These are phyloP conservation scores for Xylariaceae sp. DNA, from an alignment of 2,329 filamentous ascomycete genomes.

Conservation along the genomic window DNA sequence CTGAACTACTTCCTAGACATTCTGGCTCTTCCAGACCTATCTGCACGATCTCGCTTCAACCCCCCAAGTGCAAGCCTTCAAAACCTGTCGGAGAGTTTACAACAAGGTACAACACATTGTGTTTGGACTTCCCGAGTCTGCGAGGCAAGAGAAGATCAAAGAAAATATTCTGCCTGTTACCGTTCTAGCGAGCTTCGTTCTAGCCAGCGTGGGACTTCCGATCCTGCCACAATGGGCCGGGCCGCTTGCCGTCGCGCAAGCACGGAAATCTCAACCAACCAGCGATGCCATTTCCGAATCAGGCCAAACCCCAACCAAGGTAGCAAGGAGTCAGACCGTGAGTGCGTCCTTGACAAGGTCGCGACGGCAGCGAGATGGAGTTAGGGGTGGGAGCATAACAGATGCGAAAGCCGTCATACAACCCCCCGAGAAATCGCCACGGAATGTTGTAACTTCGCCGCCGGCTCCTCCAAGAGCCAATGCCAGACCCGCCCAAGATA, in stretches of 20 bases:
- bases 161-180: constrained; percentile 83
- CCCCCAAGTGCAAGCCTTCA: constrained; percentile 77
- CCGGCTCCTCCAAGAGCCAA: constrained; percentile 20
- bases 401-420: constrained; percentile 38
- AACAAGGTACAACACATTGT: constrained; percentile 90
- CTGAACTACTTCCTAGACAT: constrained; percentile 64
- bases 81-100: constrained; percentile 82
- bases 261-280: constrained; percentile 72
- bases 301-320: constrained; percentile 50
- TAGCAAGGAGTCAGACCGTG: constrained; percentile 73
- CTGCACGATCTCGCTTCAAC: constrained; percentile 79
- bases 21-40: constrained; percentile 90
- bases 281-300: constrained; percentile 67
- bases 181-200: constrained; percentile 78
- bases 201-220: constrained; percentile 77
- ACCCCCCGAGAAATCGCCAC: constrained; percentile 25
- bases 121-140: constrained; percentile 75
- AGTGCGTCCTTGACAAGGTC: constrained; percentile 56
- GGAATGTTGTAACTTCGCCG: constrained; percentile 17
- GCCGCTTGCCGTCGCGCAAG: constrained; percentile 81
- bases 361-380: constrained; percentile 53
- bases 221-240: constrained; percentile 79
- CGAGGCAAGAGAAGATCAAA: constrained; percentile 75
- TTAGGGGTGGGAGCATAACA: constrained; percentile 53
- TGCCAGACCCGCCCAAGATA: constrained; percentile 28